Conservation (phyloP, 2,329 filamentous ascomycete species). For the Pseudogymnoascus sp. region DNA sequence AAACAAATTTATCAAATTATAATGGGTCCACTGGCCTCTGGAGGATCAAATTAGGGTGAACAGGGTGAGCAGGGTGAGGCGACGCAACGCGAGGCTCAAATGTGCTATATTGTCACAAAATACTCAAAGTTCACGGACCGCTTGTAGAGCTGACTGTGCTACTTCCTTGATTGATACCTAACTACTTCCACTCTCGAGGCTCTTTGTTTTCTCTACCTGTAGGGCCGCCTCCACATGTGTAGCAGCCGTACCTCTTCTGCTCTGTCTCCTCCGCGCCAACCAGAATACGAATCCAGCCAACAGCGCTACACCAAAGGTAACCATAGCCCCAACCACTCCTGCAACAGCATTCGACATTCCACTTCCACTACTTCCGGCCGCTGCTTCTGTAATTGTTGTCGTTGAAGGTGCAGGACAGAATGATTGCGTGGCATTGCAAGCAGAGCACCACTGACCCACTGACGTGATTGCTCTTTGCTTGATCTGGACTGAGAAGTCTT, state of each 20-base stretch:
- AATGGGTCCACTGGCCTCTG: too few species aligned
- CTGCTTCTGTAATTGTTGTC: neutral
- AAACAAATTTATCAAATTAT: too few species aligned
- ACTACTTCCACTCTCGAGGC: neutral
- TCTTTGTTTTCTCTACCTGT: neutral
- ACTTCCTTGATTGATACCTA: neutral
- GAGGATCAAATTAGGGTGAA: too few species aligned
- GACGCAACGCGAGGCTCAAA: too few species aligned
- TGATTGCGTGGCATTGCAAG: neutral
- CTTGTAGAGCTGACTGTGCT: neutral
- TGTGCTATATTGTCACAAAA: too few species aligned
- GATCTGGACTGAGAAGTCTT: slow-evolving; percentile 13
- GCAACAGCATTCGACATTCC: neutral
- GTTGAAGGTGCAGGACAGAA: neutral
- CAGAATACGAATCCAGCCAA: neutral
- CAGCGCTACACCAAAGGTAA: neutral
- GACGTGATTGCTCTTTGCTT: neutral
- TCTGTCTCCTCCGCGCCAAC: neutral
- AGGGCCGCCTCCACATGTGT: neutral
- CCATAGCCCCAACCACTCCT: neutral
- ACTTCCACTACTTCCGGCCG: neutral
- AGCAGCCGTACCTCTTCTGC: neutral
- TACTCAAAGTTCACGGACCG: neutral
- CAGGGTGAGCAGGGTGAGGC: too few species aligned
- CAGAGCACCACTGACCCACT: neutral